phyloP scores from a whole-genome alignment of 345 rosid species.

The Microthlaspi erraticum region DNA sequence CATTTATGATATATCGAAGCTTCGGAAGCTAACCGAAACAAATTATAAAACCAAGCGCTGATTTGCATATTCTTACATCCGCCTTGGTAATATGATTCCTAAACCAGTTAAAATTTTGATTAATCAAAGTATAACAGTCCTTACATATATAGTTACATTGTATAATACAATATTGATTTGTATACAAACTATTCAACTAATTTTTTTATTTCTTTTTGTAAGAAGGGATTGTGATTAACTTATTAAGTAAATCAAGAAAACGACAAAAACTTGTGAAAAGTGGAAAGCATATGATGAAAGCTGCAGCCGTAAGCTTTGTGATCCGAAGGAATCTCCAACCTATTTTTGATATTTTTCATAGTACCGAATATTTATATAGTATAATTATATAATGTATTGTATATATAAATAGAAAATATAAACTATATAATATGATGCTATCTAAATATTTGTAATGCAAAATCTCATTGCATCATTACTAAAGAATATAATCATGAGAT shows the following conservation, averaged over 20 bases:
- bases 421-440: constrained; percentile 4
- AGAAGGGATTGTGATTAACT: constrained; percentile 6
- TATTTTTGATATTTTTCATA: background rate
- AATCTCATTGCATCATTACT: constrained; percentile 33
- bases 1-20: too few relatives aligned
- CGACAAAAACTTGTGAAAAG: constrained; percentile 35
- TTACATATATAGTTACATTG: background rate
- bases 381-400: background rate
- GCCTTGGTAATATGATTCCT: background rate
- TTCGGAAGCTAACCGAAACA: too few relatives aligned
- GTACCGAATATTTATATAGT: background rate
- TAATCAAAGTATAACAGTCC: background rate
- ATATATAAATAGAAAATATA: background rate
- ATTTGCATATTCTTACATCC: background rate
- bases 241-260: constrained; percentile 1
- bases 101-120: background rate
- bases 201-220: background rate
- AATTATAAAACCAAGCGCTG: too few relatives aligned
- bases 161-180: background rate
- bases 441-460: constrained; percentile 13
- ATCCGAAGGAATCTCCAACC: constrained; percentile 31
- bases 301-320: constrained; percentile 26
- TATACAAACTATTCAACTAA: background rate
- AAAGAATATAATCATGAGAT: constrained; percentile 28
- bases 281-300: constrained; percentile 38